Conservation (phyloP, 345 rosid species). For the Dimocarpus longan region DNA sequence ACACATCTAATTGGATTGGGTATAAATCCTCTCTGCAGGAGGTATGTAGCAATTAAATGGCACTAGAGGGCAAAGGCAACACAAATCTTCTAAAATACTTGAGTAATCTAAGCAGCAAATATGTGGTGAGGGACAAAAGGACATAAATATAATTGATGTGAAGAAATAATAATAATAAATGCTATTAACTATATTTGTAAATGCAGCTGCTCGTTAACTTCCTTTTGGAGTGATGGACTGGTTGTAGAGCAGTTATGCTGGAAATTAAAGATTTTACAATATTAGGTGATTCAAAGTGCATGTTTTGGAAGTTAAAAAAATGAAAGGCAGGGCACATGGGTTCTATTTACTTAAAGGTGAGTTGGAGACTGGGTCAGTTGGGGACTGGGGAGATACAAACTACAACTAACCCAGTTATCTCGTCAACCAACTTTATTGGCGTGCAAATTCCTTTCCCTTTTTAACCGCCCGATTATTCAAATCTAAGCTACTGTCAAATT, state of each 20-base stretch:
- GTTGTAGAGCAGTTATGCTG: neutral
- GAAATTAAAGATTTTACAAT: neutral
- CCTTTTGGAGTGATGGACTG: neutral
- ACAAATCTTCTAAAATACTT: no score
- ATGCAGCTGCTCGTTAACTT: neutral
- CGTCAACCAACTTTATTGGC: conserved; percentile 13
- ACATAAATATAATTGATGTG: neutral
- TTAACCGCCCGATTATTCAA: neutral
- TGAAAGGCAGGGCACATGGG: neutral
- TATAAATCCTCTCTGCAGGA: no score
- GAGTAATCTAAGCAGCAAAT: no score
- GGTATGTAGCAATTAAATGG: no score
- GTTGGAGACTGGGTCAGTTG: no score
- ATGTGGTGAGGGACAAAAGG: neutral
- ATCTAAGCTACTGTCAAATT: neutral
- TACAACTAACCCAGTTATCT: neutral
- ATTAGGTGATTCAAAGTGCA: neutral
- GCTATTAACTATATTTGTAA: no score
- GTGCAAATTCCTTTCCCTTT: conserved; percentile 1
- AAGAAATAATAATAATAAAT: neutral
- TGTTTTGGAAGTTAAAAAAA: neutral
- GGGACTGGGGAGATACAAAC: neutral
- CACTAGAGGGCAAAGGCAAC: no score
- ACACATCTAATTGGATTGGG: neutral
- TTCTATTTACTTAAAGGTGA: neutral